Evolutionary conservation across 2,329 filamentous ascomycete genomes (phyloP).

Genomic region (Ambrosiella xylebori): DNA sequence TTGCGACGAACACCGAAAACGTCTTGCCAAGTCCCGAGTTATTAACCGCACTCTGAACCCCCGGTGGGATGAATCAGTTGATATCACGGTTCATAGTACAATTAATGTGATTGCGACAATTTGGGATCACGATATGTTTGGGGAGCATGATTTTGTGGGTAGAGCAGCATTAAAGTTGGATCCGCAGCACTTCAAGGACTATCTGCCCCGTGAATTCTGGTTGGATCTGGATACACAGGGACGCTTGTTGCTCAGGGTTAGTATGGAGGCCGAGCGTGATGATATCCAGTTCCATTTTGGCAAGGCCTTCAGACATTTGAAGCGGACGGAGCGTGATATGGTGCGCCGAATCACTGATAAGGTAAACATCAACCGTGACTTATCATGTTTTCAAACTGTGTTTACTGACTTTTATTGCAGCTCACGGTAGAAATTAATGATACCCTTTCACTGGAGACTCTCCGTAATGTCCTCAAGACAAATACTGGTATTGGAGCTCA

Average conservation of each 20-base stretch:
- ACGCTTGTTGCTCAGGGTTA: constrained; percentile 71
- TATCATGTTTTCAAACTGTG: neutral
- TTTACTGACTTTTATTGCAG: constrained; percentile 26
- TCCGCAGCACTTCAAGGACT: constrained; percentile 91
- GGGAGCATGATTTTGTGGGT: constrained; percentile 93
- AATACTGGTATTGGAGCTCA: constrained; percentile 47
- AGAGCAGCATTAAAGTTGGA: constrained; percentile 97
- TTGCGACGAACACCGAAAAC: constrained; percentile 93
- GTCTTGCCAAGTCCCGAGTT: constrained; percentile 83
- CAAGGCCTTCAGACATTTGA: constrained; percentile 87
- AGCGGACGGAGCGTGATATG: constrained; percentile 95
- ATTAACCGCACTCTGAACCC: constrained; percentile 83
- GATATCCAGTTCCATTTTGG: constrained; percentile 98
- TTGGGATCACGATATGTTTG: constrained; percentile 96
- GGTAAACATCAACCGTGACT: constrained; percentile 28
- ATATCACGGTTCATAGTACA: constrained; percentile 81
- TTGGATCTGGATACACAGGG: constrained; percentile 93
- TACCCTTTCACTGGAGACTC: constrained; percentile 66
- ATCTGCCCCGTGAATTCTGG: constrained; percentile 92
- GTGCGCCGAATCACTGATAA: constrained; percentile 96
- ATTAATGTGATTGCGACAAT: constrained; percentile 92
- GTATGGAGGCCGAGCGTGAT: constrained; percentile 96
- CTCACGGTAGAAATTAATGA: constrained; percentile 85
- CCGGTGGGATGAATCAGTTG: constrained; percentile 91
- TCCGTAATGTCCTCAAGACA: constrained; percentile 56